phyloP scores from a whole-genome alignment of 495 filamentous ascomycete genomes.

The Penicillium coffeae region DNA sequence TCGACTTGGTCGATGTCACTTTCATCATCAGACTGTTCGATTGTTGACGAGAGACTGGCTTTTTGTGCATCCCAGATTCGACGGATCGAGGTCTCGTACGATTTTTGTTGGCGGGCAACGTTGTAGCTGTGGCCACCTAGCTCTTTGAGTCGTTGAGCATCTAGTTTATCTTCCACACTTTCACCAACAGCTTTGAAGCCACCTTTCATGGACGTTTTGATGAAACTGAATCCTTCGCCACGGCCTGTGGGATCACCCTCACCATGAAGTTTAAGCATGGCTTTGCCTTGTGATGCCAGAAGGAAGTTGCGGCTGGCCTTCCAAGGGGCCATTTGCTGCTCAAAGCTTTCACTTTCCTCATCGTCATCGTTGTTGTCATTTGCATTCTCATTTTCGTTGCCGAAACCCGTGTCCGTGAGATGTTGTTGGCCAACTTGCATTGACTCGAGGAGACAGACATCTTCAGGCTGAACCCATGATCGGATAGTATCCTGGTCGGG shows the following conservation, averaged over 20 bases:
- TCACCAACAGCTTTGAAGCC: conserved; percentile 90
- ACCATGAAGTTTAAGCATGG: conserved; percentile 92
- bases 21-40: conserved; percentile 59
- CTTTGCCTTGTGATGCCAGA: conserved; percentile 88
- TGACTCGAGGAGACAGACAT: conserved; percentile 87
- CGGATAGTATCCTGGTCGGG: conserved; percentile 76
- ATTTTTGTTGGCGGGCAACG: conserved; percentile 82
- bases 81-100: conserved; percentile 83
- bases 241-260: conserved; percentile 94
- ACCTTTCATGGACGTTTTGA: conserved; percentile 97
- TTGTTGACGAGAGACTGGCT: conserved; percentile 62
- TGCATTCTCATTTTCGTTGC: conserved; percentile 68
- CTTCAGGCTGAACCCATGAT: conserved; percentile 87
- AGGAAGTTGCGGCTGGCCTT: conserved; percentile 92
- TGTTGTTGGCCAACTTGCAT: conserved; percentile 92
- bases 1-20: conserved; percentile 66
- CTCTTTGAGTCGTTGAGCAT: conserved; percentile 77
- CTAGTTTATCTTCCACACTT: conserved; percentile 80
- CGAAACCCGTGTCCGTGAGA: conserved; percentile 76
- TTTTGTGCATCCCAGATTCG: conserved; percentile 89
- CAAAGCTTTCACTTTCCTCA: conserved; percentile 66
- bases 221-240: conserved; percentile 90
- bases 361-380: conserved; percentile 65
- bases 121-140: conserved; percentile 96
- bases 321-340: conserved; percentile 92